These are phyloP conservation scores for Aspergillus cristatus DNA, from an alignment of 495 filamentous ascomycete genomes.

Conservation along the genomic window DNA sequence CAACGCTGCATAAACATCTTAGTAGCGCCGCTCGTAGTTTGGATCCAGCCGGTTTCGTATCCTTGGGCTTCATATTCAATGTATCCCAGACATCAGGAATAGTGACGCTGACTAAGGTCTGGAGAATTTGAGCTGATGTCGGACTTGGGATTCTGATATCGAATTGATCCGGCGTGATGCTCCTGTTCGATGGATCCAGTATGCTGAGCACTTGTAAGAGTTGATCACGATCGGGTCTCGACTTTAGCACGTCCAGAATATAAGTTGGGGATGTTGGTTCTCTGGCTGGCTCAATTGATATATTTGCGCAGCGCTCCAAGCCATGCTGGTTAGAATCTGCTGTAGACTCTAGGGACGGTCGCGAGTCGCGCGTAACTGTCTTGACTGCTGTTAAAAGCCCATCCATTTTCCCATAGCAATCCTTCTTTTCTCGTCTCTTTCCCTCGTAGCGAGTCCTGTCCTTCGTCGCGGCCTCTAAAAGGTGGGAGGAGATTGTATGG, in stretches of 20 bases:
- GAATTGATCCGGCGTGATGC: constrained; percentile 28
- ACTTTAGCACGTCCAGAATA: constrained; percentile 53
- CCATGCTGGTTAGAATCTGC: constrained; percentile 6
- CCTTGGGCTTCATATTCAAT: constrained; percentile 36
- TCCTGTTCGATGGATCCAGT: constrained; percentile 37
- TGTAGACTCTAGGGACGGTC: constrained; percentile 11
- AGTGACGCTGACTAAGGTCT: constrained; percentile 56
- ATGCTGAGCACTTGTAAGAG: constrained; percentile 44
- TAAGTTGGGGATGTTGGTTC: constrained; percentile 42
- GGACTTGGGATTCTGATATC: constrained; percentile 56
- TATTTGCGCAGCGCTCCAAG: constrained; percentile 6
- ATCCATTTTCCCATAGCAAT: constrained; percentile 23
- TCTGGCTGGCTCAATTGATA: constrained; percentile 7
- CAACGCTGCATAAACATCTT: constrained; percentile 59
- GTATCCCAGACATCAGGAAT: constrained; percentile 71
- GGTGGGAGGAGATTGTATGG: constrained; percentile 22
- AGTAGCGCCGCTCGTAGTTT: constrained; percentile 42
- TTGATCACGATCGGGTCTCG: constrained; percentile 51
- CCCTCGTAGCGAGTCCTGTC: too few species aligned
- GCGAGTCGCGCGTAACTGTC: constrained; percentile 20
- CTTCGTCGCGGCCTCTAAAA: not conserved
- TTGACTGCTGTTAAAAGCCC: constrained; percentile 34
- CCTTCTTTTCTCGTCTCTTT: too few species aligned
- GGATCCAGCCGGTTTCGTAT: constrained; percentile 16
- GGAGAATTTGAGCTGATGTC: constrained; percentile 58